Evolutionary conservation across 305 asterid species (phyloP).

Genomic region (Nicotiana rustica): DNA sequence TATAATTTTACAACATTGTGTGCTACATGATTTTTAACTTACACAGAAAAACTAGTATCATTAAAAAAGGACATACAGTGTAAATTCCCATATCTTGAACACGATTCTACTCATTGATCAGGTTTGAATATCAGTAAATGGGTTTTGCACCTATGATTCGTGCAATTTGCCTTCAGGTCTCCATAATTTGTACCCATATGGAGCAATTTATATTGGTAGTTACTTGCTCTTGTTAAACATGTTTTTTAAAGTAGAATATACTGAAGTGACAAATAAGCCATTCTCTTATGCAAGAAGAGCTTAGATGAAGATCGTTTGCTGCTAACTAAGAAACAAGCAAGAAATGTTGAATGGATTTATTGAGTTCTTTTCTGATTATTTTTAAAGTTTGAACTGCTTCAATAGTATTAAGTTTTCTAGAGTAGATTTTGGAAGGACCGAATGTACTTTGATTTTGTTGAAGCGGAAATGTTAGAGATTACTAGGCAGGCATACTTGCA

Average conservation of each 20-base stretch:
- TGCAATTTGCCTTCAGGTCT: slow-evolving; percentile 6
- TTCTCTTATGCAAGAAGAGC: slow-evolving; percentile 29
- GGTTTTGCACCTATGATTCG: slow-evolving; percentile 14
- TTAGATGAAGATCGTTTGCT: slow-evolving; percentile 1
- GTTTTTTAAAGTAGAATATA: neutral
- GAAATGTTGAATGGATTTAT: neutral
- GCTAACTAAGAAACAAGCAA: slow-evolving; percentile 23
- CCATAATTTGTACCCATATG: neutral
- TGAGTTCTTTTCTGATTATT: slow-evolving; percentile 29
- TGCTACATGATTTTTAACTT: too few species aligned
- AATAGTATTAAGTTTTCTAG: slow-evolving; percentile 16
- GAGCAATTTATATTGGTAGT: neutral
- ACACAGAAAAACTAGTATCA: too few species aligned
- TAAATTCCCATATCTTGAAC: neutral
- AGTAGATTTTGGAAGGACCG: slow-evolving; percentile 5
- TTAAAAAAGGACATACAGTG: too few species aligned
- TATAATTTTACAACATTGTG: too few species aligned
- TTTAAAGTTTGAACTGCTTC: slow-evolving; percentile 11
- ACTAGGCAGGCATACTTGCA: neutral
- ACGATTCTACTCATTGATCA: neutral
- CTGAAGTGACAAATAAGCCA: neutral
- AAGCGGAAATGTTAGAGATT: slow-evolving; percentile 20
- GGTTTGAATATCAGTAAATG: slow-evolving; percentile 26
- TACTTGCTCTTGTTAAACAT: neutral
- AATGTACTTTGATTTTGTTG: slow-evolving; percentile 26